Evolutionary conservation across 305 asterid genomes (phyloP).

Genomic region (Galium porrigens): DNA sequence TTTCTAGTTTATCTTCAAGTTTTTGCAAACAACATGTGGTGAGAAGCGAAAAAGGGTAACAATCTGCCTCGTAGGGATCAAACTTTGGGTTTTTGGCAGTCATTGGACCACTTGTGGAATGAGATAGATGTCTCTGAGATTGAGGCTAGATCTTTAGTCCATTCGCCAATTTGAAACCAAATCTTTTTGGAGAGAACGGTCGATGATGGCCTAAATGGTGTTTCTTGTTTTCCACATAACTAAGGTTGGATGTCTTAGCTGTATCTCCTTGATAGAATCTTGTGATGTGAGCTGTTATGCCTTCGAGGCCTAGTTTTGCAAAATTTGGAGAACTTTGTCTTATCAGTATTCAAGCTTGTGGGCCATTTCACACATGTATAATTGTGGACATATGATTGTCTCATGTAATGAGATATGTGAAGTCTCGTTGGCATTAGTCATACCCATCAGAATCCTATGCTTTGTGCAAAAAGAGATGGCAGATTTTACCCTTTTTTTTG

Average conservation of each 20-base stretch:
- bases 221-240: not conserved
- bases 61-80: not conserved
- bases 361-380: not conserved
- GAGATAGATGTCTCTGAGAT: not conserved
- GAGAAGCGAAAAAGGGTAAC: not conserved
- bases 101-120: not conserved
- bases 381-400: not conserved
- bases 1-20: not conserved
- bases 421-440: not conserved
- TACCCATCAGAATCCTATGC: not conserved
- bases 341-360: not conserved
- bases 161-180: not conserved
- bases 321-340: not conserved
- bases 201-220: not conserved
- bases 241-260: not conserved
- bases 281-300: not conserved
- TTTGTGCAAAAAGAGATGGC: not conserved
- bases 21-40: not conserved
- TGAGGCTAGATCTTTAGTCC: conserved; percentile 1
- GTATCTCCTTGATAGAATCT: not conserved
- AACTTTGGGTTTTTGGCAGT: not conserved
- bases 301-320: not conserved
- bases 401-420: not conserved
- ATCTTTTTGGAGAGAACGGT: not conserved
- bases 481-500: not conserved